phyloP scores from a whole-genome alignment of 2,329 filamentous ascomycete species.

The Arthrobotrys conoides region DNA sequence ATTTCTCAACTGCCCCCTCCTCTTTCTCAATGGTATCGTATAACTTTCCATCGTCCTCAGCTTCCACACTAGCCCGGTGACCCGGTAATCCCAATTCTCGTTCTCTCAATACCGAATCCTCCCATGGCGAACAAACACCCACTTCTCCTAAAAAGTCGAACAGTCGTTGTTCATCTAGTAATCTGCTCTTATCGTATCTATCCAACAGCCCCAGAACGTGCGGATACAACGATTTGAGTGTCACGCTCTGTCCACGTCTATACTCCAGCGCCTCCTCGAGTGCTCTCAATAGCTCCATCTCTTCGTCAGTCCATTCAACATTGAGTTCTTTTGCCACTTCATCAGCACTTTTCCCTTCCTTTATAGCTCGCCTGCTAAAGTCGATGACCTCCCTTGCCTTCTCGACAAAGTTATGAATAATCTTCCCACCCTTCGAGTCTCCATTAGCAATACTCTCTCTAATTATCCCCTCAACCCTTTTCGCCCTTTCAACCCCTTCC shows the following conservation, averaged over 20 bases:
- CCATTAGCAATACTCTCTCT: conserved; percentile 22
- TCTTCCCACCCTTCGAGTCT: conserved; percentile 64
- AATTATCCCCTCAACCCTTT: conserved; percentile 18
- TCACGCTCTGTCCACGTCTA: conserved; percentile 71
- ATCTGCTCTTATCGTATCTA: conserved; percentile 73
- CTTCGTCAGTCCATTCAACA: conserved; percentile 69
- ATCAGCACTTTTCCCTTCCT: conserved; percentile 63
- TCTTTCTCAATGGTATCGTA: conserved; percentile 55
- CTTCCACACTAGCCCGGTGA: conserved; percentile 50
- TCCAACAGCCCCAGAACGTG: conserved; percentile 75
- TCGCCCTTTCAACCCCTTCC: conserved; percentile 66
- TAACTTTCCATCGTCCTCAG: conserved; percentile 29
- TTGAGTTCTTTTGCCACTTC: conserved; percentile 52
- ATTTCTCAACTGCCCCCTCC: conserved; percentile 64
- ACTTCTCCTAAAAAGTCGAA: conserved; percentile 83
- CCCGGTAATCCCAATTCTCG: conserved; percentile 69
- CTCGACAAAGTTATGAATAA: conserved; percentile 68
- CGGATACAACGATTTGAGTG: conserved; percentile 75
- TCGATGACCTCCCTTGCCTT: conserved; percentile 72
- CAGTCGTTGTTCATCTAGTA: conserved; percentile 69
- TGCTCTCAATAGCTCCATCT: conserved; percentile 76
- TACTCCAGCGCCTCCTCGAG: conserved; percentile 78
- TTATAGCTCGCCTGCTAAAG: conserved; percentile 70
- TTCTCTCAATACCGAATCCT: conserved; percentile 77
- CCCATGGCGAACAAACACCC: conserved; percentile 79